These are phyloP conservation scores for Physaria fendleri DNA, from an alignment of 345 rosid species.

Conservation along the genomic window DNA sequence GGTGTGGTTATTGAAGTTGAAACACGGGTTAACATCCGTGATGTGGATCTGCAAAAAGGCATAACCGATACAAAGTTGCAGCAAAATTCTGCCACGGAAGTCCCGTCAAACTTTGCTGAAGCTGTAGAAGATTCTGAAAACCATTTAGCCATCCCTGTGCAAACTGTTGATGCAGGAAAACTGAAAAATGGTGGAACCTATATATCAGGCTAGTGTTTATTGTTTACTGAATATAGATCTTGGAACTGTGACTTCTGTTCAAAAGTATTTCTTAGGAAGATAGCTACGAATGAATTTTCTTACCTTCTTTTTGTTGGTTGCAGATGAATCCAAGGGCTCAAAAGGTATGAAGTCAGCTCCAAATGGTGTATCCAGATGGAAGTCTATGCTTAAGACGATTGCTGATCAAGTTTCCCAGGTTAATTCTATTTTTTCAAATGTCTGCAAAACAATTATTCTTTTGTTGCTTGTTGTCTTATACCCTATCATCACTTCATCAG, in stretches of 20 bases:
- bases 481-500: not conserved
- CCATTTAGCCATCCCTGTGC: constrained; percentile 52
- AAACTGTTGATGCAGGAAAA: constrained; percentile 36
- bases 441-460: not conserved
- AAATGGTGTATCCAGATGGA: constrained; percentile 36
- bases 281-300: not conserved
- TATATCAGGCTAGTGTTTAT: constrained; percentile 48
- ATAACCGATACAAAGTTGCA: constrained; percentile 38
- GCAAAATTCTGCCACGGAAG: constrained; percentile 39
- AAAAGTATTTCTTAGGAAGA: not conserved
- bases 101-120: constrained; percentile 53
- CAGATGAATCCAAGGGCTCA: constrained; percentile 19
- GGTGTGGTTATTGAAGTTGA: constrained; percentile 60
- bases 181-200: constrained; percentile 38
- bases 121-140: constrained; percentile 55
- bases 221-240: constrained; percentile 16
- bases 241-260: not conserved
- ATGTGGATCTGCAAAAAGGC: constrained; percentile 54
- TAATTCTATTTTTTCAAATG: not conserved
- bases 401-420: constrained; percentile 36
- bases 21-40: constrained; percentile 73
- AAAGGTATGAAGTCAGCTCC: constrained; percentile 24
- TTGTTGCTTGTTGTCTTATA: not conserved
- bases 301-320: constrained; percentile 6
- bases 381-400: constrained; percentile 26